phyloP scores from a whole-genome alignment of 1,284 basidiomycete species.

The Kwoniella shivajii region DNA sequence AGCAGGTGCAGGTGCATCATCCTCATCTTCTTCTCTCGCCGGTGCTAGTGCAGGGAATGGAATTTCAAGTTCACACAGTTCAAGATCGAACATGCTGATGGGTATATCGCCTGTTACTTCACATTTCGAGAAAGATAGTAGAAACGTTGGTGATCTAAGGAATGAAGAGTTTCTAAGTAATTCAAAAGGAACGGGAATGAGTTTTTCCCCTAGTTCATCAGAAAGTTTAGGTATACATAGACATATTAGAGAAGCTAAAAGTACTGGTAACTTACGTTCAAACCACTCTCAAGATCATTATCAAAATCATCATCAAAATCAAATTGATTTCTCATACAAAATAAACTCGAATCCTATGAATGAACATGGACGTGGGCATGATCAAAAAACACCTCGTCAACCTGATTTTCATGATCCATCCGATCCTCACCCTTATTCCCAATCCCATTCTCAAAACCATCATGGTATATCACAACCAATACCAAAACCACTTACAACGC shows the following conservation, averaged over 20 bases:
- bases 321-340: too few relatives aligned
- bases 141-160: neutral
- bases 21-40: conserved; percentile 38
- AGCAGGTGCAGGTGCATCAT: conserved; percentile 45
- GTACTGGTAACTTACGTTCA: neutral
- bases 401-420: neutral
- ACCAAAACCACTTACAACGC: neutral
- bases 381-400: conserved; percentile 2
- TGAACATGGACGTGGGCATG: too few relatives aligned
- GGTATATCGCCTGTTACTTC: neutral
- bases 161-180: neutral
- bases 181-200: neutral
- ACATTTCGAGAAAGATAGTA: conserved; percentile 2
- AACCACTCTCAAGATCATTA: neutral
- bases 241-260: neutral
- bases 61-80: conserved; percentile 20
- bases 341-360: too few relatives aligned
- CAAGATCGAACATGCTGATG: too few relatives aligned
- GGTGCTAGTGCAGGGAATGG: too few relatives aligned
- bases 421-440: neutral
- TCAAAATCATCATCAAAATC: neutral
- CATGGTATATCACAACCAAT: neutral
- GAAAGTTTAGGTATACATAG: neutral
- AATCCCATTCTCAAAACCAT: neutral
- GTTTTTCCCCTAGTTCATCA: neutral